phyloP scores from a whole-genome alignment of 1,284 basidiomycete genomes.

The Paramarasmius palmivorus region DNA sequence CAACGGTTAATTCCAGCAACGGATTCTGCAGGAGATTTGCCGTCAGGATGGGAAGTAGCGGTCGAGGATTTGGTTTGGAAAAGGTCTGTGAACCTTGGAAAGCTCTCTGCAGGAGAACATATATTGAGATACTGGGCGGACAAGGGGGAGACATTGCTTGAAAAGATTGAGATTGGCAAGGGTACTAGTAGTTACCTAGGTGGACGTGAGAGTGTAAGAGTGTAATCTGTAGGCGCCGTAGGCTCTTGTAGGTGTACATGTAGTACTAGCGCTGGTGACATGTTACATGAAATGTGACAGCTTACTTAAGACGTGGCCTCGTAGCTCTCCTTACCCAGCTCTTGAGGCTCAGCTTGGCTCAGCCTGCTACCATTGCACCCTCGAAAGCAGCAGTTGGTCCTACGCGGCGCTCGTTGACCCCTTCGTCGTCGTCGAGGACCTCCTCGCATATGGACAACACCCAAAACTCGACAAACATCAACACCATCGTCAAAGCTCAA shows the following conservation, averaged over 20 bases:
- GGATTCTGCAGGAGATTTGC: constrained; percentile 3
- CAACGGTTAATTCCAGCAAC: constrained; percentile 1
- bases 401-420: constrained; percentile 77
- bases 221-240: background rate
- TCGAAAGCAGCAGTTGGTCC: constrained; percentile 75
- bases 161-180: constrained; percentile 7
- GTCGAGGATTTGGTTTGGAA: constrained; percentile 9
- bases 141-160: constrained; percentile 1
- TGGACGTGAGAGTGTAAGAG: background rate
- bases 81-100: background rate
- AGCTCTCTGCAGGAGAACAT: constrained; percentile 3
- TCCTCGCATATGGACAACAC: constrained; percentile 65
- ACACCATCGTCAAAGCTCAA: constrained; percentile 84
- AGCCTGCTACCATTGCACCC: constrained; percentile 18
- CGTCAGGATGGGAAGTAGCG: constrained; percentile 1
- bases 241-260: too few species aligned
- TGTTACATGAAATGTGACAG: too few species aligned
- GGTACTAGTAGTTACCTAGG: constrained; percentile 7
- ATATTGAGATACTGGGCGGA: constrained; percentile 7
- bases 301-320: too few species aligned
- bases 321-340: too few species aligned
- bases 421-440: constrained; percentile 59
- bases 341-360: background rate
- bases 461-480: constrained; percentile 49
- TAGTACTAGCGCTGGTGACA: background rate